Evolutionary conservation across 305 asterid genomes (phyloP).

Genomic region (Fraxinus latifolia): DNA sequence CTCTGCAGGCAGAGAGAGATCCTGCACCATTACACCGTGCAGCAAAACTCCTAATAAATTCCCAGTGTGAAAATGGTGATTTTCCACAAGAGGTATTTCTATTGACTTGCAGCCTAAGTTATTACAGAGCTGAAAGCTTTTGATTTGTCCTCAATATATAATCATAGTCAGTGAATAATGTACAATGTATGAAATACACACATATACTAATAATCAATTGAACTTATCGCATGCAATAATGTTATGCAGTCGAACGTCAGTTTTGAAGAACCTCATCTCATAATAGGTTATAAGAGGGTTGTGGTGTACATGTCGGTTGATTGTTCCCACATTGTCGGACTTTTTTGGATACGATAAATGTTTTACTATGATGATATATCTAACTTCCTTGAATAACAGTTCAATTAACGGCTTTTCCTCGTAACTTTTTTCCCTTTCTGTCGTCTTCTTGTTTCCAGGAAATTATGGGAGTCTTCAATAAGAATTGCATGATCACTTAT

Average conservation of each 20-base stretch:
- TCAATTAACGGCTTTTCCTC: not conserved
- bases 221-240: not conserved
- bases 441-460: constrained; percentile 7
- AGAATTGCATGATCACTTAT: constrained; percentile 13
- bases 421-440: not conserved
- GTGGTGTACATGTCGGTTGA: not conserved
- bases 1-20: constrained; percentile 72
- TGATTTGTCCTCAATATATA: not conserved
- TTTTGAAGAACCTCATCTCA: not conserved
- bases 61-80: constrained; percentile 84
- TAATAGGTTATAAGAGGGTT: not conserved
- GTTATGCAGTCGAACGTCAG: not conserved
- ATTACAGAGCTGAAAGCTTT: not conserved
- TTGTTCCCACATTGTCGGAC: not conserved
- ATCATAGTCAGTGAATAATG: not conserved
- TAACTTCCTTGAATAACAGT: not conserved
- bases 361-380: not conserved
- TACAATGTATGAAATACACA: not conserved
- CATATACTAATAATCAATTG: not conserved
- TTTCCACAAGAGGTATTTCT: constrained; percentile 72
- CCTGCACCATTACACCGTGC: constrained; percentile 77
- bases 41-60: constrained; percentile 68
- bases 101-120: not conserved
- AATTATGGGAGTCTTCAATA: constrained; percentile 17
- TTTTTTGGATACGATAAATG: not conserved